Percentiles rank a stretch among this genome's conserved stretches.
phyloP scores from a whole-genome alignment of 2,329 filamentous ascomycete genomes.

The Canariomyces notabilis region DNA sequence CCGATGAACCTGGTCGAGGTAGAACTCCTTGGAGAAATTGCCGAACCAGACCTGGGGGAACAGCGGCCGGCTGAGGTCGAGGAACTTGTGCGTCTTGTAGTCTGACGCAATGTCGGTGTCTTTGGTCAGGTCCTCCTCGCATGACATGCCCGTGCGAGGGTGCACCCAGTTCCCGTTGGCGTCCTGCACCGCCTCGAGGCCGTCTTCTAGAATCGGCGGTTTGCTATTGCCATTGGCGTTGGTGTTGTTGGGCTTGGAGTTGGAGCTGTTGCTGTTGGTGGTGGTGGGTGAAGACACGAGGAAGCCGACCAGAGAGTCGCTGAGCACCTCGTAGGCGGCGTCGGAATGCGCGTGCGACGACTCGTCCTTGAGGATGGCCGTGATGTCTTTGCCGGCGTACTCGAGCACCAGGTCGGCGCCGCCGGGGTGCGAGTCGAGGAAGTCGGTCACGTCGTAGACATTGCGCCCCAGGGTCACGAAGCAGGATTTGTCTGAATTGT shows the following conservation, averaged over 20 bases:
- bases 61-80: constrained; percentile 81
- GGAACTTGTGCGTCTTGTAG: constrained; percentile 87
- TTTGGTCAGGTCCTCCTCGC: constrained; percentile 76
- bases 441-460: constrained; percentile 92
- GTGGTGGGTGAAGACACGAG: too few relatives aligned
- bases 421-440: constrained; percentile 85
- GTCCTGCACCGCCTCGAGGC: constrained; percentile 30
- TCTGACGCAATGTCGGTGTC: constrained; percentile 75
- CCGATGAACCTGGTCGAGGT: constrained; percentile 91
- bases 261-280: too few relatives aligned
- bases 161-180: constrained; percentile 37
- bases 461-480: constrained; percentile 87
- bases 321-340: constrained; percentile 89
- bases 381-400: constrained; percentile 83
- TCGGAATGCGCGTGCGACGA: constrained; percentile 83
- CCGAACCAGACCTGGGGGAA: constrained; percentile 84
- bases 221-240: constrained; percentile 33
- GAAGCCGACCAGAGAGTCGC: constrained; percentile 81
- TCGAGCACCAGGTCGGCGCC: constrained; percentile 84
- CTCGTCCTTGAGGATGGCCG: constrained; percentile 74
- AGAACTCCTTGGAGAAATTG: constrained; percentile 91
- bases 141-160: constrained; percentile 79
- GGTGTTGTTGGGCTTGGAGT: too few relatives aligned
- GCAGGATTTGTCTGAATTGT: constrained; percentile 77
- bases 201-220: constrained; percentile 24